A percentile compares a stretch with the other conserved stretches of the same genome.
Conservation (phyloP, 768 basidiomycete species). For the Kwoniella sp. region DNA sequence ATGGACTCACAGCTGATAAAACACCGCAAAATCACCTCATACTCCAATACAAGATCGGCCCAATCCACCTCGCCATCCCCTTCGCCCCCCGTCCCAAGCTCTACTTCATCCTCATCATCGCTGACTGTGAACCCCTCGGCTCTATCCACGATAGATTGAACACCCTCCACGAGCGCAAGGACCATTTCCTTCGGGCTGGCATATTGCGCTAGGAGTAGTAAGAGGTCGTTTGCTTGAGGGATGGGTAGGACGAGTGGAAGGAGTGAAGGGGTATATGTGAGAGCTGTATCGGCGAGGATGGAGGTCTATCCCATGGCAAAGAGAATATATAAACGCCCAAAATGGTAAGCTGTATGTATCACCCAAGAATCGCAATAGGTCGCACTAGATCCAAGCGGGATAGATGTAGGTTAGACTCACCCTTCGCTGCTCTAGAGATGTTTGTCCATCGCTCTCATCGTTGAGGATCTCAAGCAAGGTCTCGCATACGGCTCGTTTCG, state of each 20-base stretch:
- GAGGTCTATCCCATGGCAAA: background rate
- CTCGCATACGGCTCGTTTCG: constrained; percentile 8
- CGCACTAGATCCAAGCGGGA: too few relatives aligned
- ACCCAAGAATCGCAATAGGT: too few relatives aligned
- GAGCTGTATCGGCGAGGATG: constrained; percentile 18
- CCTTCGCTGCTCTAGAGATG: background rate
- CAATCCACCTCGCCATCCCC: constrained; percentile 1
- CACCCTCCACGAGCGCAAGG: constrained; percentile 28
- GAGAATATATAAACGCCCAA: too few relatives aligned
- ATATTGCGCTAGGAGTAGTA: constrained; percentile 5
- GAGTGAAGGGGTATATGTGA: constrained; percentile 30
- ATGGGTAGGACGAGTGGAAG: constrained; percentile 13
- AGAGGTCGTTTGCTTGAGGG: background rate
- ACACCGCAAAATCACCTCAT: constrained; percentile 7
- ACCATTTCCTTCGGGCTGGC: constrained; percentile 30
- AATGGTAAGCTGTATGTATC: too few relatives aligned
- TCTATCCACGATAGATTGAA: constrained; percentile 28
- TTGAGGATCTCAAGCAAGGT: constrained; percentile 11
- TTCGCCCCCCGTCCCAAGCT: background rate
- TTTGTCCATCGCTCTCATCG: background rate
- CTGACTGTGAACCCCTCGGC: constrained; percentile 29
- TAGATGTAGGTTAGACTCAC: constrained; percentile 1
- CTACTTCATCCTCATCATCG: constrained; percentile 26
- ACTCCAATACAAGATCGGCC: constrained; percentile 6
- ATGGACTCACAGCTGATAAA: constrained; percentile 17